These are phyloP conservation scores for Vachellia pachyceras DNA, from an alignment of 306 rosid species.

Conservation along the genomic window DNA sequence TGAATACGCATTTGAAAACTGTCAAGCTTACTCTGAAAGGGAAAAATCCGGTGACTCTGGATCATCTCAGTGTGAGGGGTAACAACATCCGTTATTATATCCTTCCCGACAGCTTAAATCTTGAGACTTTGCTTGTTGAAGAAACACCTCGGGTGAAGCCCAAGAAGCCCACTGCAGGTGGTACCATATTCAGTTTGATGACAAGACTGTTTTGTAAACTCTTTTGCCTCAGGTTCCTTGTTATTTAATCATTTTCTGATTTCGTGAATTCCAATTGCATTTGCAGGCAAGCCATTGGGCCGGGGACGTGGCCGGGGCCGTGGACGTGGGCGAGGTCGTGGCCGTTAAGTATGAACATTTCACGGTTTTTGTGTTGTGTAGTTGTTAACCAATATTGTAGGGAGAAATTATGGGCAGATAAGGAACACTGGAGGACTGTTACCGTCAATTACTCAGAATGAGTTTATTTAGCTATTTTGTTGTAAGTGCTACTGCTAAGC, in stretches of 20 bases:
- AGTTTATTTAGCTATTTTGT: constrained; percentile 27
- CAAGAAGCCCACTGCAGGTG: constrained; percentile 82
- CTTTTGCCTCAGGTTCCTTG: background rate
- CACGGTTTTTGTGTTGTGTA: constrained; percentile 39
- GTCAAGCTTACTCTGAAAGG: constrained; percentile 77
- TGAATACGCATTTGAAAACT: constrained; percentile 76
- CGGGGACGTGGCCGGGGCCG: constrained; percentile 69
- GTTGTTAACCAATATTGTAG: background rate
- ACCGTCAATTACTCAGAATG: background rate
- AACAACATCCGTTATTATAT: constrained; percentile 73
- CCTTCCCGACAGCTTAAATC: constrained; percentile 79
- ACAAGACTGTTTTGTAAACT: background rate
- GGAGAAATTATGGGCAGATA: constrained; percentile 16
- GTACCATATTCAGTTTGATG: constrained; percentile 36
- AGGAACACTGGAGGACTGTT: constrained; percentile 32
- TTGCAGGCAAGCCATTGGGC: constrained; percentile 67
- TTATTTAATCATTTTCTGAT: too few species aligned
- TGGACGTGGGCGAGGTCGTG: constrained; percentile 64
- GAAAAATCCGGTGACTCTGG: constrained; percentile 75
- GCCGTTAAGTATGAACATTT: constrained; percentile 43
- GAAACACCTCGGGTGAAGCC: constrained; percentile 83
- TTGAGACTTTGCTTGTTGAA: constrained; percentile 77
- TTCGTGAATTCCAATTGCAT: background rate
- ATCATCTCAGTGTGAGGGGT: constrained; percentile 82
- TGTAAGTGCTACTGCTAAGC: constrained; percentile 5